Evolutionary conservation across 495 filamentous ascomycete genomes (phyloP).

Genomic region (Talaromyces adpressus): DNA sequence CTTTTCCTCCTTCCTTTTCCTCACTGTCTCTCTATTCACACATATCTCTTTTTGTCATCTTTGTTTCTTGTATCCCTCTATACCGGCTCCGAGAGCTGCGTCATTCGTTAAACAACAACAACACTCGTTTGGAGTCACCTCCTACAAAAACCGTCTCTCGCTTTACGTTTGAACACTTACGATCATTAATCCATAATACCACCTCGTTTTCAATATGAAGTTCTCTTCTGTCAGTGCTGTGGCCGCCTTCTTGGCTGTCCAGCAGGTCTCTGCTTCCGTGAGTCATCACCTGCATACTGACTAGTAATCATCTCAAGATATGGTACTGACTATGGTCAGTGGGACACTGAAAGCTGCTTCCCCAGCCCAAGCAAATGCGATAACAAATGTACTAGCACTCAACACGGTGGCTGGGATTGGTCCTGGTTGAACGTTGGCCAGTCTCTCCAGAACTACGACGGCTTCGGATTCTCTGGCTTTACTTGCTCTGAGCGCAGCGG

Average conservation of each 20-base stretch:
- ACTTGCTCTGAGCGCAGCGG: slow-evolving; percentile 49
- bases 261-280: slow-evolving; percentile 53
- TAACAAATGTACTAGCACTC: slow-evolving; percentile 65
- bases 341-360: slow-evolving; percentile 54
- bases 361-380: slow-evolving; percentile 64
- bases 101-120: slow-evolving; percentile 6
- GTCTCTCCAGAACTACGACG: slow-evolving; percentile 58
- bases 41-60: background rate
- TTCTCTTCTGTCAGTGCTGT: slow-evolving; percentile 12
- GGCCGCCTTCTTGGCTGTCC: slow-evolving; percentile 23
- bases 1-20: background rate
- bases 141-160: background rate
- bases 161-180: background rate
- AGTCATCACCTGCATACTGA: slow-evolving; percentile 11
- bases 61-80: background rate
- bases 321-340: slow-evolving; percentile 28
- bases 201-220: slow-evolving; percentile 17
- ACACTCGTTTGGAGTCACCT: background rate
- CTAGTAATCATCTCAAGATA: background rate
- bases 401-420: slow-evolving; percentile 67
- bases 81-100: slow-evolving; percentile 5
- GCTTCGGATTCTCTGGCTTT: slow-evolving; percentile 68
- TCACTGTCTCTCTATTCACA: background rate
- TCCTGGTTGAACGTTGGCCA: slow-evolving; percentile 48
- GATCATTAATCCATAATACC: background rate